Conservation (phyloP, 1,139 yeast genomes). For the Zhuliangozyma blackwelliae region DNA sequence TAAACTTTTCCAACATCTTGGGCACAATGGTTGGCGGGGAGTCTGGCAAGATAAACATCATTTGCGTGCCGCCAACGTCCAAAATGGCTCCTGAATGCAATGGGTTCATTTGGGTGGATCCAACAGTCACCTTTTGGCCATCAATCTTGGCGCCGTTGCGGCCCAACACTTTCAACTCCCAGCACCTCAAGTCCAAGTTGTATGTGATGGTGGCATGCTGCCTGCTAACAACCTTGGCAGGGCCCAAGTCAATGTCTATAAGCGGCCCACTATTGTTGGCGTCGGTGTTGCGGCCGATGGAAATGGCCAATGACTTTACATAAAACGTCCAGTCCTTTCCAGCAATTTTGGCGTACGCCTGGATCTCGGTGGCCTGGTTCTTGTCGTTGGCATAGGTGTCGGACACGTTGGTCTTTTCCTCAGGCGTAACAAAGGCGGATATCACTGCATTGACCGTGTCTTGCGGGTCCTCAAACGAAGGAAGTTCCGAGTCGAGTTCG, state of each 20-base stretch:
- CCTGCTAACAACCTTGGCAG: conserved; percentile 91
- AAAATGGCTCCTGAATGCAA: conserved; percentile 81
- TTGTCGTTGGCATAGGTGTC: conserved; percentile 57
- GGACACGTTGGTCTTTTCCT: conserved; percentile 49
- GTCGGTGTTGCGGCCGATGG: conserved; percentile 86
- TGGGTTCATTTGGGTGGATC: conserved; percentile 45
- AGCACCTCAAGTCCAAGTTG: conserved; percentile 66
- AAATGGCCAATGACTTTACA: conserved; percentile 72
- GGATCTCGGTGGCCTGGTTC: conserved; percentile 78
- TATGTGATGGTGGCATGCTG: conserved; percentile 83
- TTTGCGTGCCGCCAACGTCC: conserved; percentile 95
- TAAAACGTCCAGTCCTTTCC: conserved; percentile 94
- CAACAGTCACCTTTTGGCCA: conserved; percentile 54
- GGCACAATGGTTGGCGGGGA: conserved; percentile 66
- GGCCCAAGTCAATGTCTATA: conserved; percentile 89
- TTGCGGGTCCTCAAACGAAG: conserved; percentile 44
- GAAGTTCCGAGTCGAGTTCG: conserved; percentile 13
- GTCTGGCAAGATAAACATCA: conserved; percentile 97
- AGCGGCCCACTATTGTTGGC: conserved; percentile 14
- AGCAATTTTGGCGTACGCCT: conserved; percentile 93
- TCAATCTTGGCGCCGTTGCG: conserved; percentile 93
- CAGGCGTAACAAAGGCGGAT: conserved; percentile 44
- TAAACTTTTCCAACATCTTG: conserved; percentile 40
- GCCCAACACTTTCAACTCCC: conserved; percentile 84
- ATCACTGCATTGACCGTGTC: conserved; percentile 54